Evolutionary conservation across 2,329 filamentous ascomycete species (phyloP).

Genomic region (Colletotrichum limetticola): DNA sequence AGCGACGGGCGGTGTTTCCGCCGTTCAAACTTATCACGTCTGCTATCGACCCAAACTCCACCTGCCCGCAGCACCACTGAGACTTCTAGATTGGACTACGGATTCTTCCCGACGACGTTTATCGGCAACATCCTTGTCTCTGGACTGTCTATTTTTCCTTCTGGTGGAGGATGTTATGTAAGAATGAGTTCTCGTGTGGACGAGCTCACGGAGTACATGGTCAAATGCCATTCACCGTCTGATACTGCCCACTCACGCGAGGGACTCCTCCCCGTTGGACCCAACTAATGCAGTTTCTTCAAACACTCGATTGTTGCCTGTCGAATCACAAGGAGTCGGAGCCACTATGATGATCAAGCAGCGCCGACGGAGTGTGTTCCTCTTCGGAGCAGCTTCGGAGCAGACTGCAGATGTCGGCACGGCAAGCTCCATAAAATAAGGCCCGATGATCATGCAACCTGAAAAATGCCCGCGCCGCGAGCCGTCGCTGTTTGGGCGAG

Average conservation of each 20-base stretch:
- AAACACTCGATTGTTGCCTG: neutral
- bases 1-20: slow-evolving; percentile 6
- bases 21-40: slow-evolving; percentile 23
- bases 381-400: slow-evolving; percentile 25
- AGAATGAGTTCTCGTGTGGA: neutral
- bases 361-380: neutral
- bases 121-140: neutral
- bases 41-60: slow-evolving; percentile 12
- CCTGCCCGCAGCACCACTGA: slow-evolving; percentile 12
- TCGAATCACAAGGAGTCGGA: slow-evolving; percentile 20
- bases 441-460: slow-evolving; percentile 30
- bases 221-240: neutral
- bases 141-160: neutral
- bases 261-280: neutral
- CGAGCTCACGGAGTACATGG: neutral
- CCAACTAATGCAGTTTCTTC: neutral
- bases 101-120: neutral
- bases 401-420: slow-evolving; percentile 4
- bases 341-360: slow-evolving; percentile 11
- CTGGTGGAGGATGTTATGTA: neutral
- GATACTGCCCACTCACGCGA: neutral
- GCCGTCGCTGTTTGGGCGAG: slow-evolving; percentile 14
- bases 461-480: neutral
- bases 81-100: neutral
- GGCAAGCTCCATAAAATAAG: slow-evolving; percentile 31